Evolutionary conservation across 2,329 filamentous ascomycete genomes (phyloP), one percentile per base, ranked within the genome.

Genomic region (Aspergillus versicolor): DNA sequence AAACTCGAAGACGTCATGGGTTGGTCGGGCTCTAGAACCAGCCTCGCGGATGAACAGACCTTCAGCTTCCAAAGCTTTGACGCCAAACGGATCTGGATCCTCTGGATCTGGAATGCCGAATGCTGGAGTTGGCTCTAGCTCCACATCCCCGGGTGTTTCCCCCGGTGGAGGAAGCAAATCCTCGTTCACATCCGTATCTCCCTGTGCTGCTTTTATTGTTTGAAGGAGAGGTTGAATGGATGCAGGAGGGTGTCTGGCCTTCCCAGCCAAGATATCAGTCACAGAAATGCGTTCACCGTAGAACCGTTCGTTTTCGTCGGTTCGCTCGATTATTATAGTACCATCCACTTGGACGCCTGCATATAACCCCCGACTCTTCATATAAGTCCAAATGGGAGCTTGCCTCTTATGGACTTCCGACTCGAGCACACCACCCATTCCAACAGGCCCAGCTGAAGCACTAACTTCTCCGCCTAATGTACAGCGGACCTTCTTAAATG

Each of bases 51-150:
- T 94, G 65, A 93, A 90, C 55, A 97, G 79, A 2, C 93, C 93
- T 59, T 92, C 90, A 4, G 61, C 70, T 70, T 96, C 91, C n/a
- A 97, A 77, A 7, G 93, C 92, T 62, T 92, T 83, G 24, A 97
- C 89, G 22, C 93, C 93, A 69, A 90, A 97, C 0, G 93, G 93
- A 71, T 97, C 93, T 0, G 92, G 92, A 65, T 97, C 93, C 54
- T 92, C 86, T 3, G 79, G 76, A 61, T 88, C 86, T 1, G 91
- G 92, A 15, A 96, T 80, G 2, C 92, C 92, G 75, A 97, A 96
- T 2, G 78, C 40, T 13, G 44, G 42, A 46, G 15, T 58, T 46
- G 61, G 63, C 53, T 76, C 73, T 5, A 89, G 65, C 42, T 88
- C 82, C 54, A 81, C 86, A 69, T 97, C 93, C 52, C 88, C 88